Conservation (phyloP, 2,329 filamentous ascomycete genomes). For the Xylariaceae sp. region DNA sequence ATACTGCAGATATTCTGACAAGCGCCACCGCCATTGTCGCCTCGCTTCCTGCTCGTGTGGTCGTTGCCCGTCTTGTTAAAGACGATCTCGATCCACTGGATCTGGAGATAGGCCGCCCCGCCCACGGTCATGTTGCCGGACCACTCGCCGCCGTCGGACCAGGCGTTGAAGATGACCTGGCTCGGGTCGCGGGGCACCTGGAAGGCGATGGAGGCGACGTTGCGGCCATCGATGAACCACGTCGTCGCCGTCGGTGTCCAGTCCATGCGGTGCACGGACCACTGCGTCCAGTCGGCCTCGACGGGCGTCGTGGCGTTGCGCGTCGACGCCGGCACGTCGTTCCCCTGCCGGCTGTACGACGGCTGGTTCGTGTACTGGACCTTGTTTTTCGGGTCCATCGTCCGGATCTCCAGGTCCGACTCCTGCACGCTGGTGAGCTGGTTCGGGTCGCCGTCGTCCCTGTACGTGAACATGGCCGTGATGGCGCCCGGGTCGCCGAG, state of each 20-base stretch:
- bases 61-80: slow-evolving; percentile 39
- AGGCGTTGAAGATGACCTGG: slow-evolving; percentile 53
- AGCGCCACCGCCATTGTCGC: slow-evolving; percentile 7
- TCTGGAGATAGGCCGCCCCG: slow-evolving; percentile 48
- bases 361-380: slow-evolving; percentile 59
- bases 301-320: slow-evolving; percentile 42
- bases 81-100: slow-evolving; percentile 59
- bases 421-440: slow-evolving; percentile 41
- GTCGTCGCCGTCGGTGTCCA: slow-evolving; percentile 49
- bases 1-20: slow-evolving; percentile 32
- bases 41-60: slow-evolving; percentile 13
- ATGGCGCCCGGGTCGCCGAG: slow-evolving; percentile 43
- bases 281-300: slow-evolving; percentile 44
- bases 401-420: slow-evolving; percentile 49
- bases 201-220: slow-evolving; percentile 48
- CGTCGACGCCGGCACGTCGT: slow-evolving; percentile 42
- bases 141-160: slow-evolving; percentile 57
- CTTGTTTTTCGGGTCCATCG: slow-evolving; percentile 37
- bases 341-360: slow-evolving; percentile 39
- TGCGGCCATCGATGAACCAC: slow-evolving; percentile 50
- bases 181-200: slow-evolving; percentile 49
- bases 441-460: slow-evolving; percentile 30
- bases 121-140: slow-evolving; percentile 51
- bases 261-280: slow-evolving; percentile 55
- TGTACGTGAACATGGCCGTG: slow-evolving; percentile 50